Conservation (phyloP, 2,329 filamentous ascomycete species). For the Epichloe amarillans region DNA sequence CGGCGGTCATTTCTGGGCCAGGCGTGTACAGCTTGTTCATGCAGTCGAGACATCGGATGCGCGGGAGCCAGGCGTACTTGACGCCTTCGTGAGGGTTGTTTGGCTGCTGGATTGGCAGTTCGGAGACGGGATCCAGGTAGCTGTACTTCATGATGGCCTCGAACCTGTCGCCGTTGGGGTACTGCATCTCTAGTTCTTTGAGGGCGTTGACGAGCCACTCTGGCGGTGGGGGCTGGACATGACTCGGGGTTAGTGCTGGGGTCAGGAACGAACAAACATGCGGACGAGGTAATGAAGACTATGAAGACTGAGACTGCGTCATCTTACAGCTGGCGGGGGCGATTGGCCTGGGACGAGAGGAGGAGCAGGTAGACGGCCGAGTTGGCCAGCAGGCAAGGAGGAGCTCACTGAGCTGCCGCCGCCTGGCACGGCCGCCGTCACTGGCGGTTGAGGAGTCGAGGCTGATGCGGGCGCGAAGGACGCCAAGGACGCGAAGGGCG, state of each 20-base stretch:
- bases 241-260: neutral
- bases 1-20: constrained; percentile 69
- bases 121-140: constrained; percentile 60
- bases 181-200: constrained; percentile 53
- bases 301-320: neutral
- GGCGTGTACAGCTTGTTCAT: constrained; percentile 90
- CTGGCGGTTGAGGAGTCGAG: constrained; percentile 18
- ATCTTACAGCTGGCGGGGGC: constrained; percentile 47
- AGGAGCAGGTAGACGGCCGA: constrained; percentile 56
- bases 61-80: constrained; percentile 71
- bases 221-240: constrained; percentile 62
- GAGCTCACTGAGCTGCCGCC: constrained; percentile 17
- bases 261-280: neutral
- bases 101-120: constrained; percentile 46
- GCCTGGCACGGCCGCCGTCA: constrained; percentile 15
- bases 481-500: constrained; percentile 16
- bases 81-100: constrained; percentile 47
- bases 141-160: constrained; percentile 86
- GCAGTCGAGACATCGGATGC: constrained; percentile 86
- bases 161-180: constrained; percentile 66
- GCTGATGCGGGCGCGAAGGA: constrained; percentile 16
- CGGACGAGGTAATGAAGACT: neutral
- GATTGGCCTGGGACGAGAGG: constrained; percentile 45
- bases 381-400: constrained; percentile 36
- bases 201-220: constrained; percentile 70